phyloP scores from a whole-genome alignment of 2,329 filamentous ascomycete genomes.

The Aspergillus sp. region DNA sequence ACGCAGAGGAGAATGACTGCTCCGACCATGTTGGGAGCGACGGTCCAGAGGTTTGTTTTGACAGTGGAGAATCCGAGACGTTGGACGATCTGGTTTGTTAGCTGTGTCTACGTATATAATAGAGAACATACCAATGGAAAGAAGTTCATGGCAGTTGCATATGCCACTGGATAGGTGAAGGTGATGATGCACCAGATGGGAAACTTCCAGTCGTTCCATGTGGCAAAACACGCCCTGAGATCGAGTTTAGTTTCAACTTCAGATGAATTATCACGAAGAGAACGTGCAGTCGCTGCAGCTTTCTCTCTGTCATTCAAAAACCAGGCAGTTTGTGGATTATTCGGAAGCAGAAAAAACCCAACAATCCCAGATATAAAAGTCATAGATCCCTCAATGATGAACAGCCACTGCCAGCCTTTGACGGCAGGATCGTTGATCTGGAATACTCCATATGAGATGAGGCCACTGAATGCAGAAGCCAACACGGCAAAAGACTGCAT shows the following conservation, averaged over 20 bases:
- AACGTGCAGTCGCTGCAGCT: conserved; percentile 38
- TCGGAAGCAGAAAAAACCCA: conserved; percentile 31
- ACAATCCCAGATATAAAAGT: conserved; percentile 25
- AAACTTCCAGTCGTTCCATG: conserved; percentile 41
- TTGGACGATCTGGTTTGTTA: conserved; percentile 39
- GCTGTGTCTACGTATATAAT: no score
- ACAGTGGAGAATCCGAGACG: conserved; percentile 42
- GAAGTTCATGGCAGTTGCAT: conserved; percentile 43
- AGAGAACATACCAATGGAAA: conserved; percentile 37
- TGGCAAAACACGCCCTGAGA: conserved; percentile 37
- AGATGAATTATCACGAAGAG: conserved; percentile 43
- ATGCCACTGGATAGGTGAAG: conserved; percentile 47
- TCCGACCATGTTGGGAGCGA: conserved; percentile 46
- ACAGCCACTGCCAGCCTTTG: conserved; percentile 44
- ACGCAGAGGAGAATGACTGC: conserved; percentile 44
- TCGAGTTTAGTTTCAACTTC: conserved; percentile 34
- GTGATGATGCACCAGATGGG: conserved; percentile 42
- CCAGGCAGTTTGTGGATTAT: conserved; percentile 29
- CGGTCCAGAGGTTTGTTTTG: conserved; percentile 47
- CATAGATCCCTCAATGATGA: conserved; percentile 38
- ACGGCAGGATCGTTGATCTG: conserved; percentile 45
- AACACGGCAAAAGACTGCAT: conserved; percentile 41
- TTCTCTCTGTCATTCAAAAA: conserved; percentile 33
- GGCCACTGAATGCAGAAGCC: conserved; percentile 37
- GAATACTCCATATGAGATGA: conserved; percentile 41